Evolutionary conservation across 1,139 yeast genomes (phyloP), one percentile per base, ranked within the genome.

Genomic region (Protomyces inouyei): DNA sequence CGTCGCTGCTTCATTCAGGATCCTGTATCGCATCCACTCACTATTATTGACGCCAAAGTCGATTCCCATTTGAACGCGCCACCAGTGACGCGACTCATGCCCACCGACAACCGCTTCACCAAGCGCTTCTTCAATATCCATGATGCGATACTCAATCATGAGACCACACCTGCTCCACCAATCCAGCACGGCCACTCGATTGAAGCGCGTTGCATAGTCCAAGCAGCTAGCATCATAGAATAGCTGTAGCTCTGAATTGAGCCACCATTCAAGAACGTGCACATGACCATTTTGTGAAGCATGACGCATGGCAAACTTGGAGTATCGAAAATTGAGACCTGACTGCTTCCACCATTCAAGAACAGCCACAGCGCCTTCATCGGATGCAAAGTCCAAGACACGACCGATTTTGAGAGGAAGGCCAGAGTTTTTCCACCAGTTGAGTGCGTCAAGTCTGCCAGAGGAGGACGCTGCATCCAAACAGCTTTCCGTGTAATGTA

Each of bases 21-120:
- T 59, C 23, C 63, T 16, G 45, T 59, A 56, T 10, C 45, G 43
- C 63, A 59, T 59, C 63, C 63, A 59, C 16, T 59, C 63, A 23
- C 63, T 59, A 32, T 59, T 59, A 43, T 59, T 59, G 48, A 59
- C 63, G 18, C 63, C 63, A 40, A 59, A 59, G 23, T 59, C 63
- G 53, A 59, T 59, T 18, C 63, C 63, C 25, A 52, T 59, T 23
- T 59, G 52, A 5, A 59, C 63, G 52, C 63, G 54, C 63, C 63
- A 59, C 48, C 48, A 43, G 18, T 59, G 53, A 21, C 63, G 53
- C 35, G 57, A 59, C 46, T 59, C 63, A 21, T 59, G 53, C 35
- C 63, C 63, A 16, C 63, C 63, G 40, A 59, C 63, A 14, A 59
- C 63, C 18, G 63, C 63, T 40, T 59, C 63, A 6, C 63, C 63